Evolutionary conservation across 306 rosid genomes (phyloP).

Genomic region (Gillenia trifoliata): DNA sequence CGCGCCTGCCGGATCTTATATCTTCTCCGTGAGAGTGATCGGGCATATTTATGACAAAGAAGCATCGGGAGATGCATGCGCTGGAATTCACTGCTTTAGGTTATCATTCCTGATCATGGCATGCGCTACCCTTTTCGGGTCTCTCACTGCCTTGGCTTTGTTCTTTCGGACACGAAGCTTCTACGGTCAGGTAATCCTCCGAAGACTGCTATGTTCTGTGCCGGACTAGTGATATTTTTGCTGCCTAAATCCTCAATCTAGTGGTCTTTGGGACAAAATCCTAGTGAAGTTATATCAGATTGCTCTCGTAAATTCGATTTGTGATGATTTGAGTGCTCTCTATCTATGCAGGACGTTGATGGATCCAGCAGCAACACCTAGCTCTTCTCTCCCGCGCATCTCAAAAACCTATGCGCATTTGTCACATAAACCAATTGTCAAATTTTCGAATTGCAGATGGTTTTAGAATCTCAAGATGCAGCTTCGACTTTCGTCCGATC

Average conservation of each 20-base stretch:
- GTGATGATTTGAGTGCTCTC: not conserved
- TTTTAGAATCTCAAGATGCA: not conserved
- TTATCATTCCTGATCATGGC: slow-evolving; percentile 53
- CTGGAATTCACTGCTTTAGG: slow-evolving; percentile 52
- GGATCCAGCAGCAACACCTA: not conserved
- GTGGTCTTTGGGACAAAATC: no score
- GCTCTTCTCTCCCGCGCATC: not conserved
- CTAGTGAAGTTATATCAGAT: no score
- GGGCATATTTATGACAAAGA: slow-evolving; percentile 24
- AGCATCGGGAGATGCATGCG: slow-evolving; percentile 28
- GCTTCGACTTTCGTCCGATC: not conserved
- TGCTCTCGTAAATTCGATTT: no score
- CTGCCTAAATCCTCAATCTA: no score
- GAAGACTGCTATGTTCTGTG: slow-evolving; percentile 25
- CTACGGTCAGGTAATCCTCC: slow-evolving; percentile 35
- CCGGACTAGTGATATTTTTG: no score
- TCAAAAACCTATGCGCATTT: not conserved
- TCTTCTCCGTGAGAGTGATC: slow-evolving; percentile 27
- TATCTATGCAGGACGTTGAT: not conserved
- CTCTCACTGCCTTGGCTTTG: slow-evolving; percentile 45
- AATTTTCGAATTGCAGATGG: not conserved
- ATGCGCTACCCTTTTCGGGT: slow-evolving; percentile 41
- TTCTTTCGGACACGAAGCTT: slow-evolving; percentile 47
- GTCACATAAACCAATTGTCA: no score
- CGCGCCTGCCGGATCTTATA: slow-evolving; percentile 21